These are phyloP conservation scores for Astragalus glycyphyllos DNA, from an alignment of 306 rosid species.

Conservation along the genomic window DNA sequence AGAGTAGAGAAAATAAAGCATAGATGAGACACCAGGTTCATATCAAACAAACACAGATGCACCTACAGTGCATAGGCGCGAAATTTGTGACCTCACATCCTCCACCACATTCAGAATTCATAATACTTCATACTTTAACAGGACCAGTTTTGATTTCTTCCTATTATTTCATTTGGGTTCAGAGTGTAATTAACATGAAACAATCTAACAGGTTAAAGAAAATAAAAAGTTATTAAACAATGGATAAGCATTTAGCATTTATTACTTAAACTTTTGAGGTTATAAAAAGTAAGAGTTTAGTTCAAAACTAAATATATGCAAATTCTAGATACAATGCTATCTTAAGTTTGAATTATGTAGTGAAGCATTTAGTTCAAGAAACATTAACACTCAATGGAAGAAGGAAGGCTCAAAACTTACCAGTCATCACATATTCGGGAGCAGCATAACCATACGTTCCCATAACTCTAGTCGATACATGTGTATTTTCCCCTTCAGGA, in stretches of 20 bases:
- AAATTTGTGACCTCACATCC: too few relatives aligned
- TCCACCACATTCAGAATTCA: too few relatives aligned
- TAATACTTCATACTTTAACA: too few relatives aligned
- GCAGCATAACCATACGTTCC: slow-evolving; percentile 99
- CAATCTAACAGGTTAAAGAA: neutral
- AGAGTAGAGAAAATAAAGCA: too few relatives aligned
- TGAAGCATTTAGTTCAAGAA: slow-evolving; percentile 31
- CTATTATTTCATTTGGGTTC: neutral
- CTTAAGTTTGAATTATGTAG: neutral
- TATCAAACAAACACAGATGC: too few relatives aligned
- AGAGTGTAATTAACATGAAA: neutral
- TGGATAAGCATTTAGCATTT: neutral
- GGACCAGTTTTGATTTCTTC: too few relatives aligned
- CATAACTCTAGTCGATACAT: slow-evolving; percentile 96
- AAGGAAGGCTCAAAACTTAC: slow-evolving; percentile 59
- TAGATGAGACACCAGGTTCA: too few relatives aligned
- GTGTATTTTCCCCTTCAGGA: slow-evolving; percentile 94
- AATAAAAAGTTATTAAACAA: neutral
- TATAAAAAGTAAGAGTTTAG: too few relatives aligned
- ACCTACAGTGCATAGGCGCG: too few relatives aligned
- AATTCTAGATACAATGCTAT: slow-evolving; percentile 6
- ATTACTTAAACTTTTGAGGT: too few relatives aligned
- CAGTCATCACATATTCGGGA: slow-evolving; percentile 98
- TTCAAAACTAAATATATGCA: too few relatives aligned
- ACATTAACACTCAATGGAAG: neutral